Base-by-base conservation (phyloP, 139 green algal genomes). In the Volvox africanus region DNA sequence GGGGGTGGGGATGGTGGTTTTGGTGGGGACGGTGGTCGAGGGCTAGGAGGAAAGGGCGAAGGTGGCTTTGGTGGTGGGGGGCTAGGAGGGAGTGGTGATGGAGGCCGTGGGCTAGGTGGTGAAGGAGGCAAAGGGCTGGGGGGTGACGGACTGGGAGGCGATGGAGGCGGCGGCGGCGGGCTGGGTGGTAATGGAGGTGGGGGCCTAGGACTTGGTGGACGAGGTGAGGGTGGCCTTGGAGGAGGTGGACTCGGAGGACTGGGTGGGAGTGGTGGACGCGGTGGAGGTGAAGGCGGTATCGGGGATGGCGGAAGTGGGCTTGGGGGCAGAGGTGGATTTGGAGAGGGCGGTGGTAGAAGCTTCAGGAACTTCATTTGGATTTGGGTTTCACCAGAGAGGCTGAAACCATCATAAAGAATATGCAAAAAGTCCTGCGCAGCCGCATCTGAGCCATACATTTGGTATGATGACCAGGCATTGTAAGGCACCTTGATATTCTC, bases 401-500 rank as follows among this genome's bases (percentile, higher is more conserved):
- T 82, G 32, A 33, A 82, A 1, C 76, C 11, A 30, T 82, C 76
- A 36, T 82, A 82, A 35, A 82, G 76, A 1, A 82, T 32, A 30
- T 82, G 76, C 33, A 82, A 26, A 32, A 37, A 82, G 33, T 82
- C 76, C 30, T 61, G 21, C 2, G 76, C 76, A 21, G 21, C 3
- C 14, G 76, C 33, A 21, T 21, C 76, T 20, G 32, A 62, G 30
- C 76, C 76, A 36, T 82, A 82, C 32, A 61, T 26, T 2, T 36
- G 32, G 76, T 82, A 82, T 26, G 76, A 82, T 33, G 76, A 21
- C 76, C 76, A 82, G 24, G 76, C 76, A 61, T 82, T 82, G 76
- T 82, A 82, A 35, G 76, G 76, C 76, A 82, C 33, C 21, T 36
- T 61, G 32, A 82, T 35, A 37, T 80, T 32, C 73, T 22, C 24